Conservation (phyloP, 495 filamentous ascomycete genomes). For the Parathielavia hyrcaniae region DNA sequence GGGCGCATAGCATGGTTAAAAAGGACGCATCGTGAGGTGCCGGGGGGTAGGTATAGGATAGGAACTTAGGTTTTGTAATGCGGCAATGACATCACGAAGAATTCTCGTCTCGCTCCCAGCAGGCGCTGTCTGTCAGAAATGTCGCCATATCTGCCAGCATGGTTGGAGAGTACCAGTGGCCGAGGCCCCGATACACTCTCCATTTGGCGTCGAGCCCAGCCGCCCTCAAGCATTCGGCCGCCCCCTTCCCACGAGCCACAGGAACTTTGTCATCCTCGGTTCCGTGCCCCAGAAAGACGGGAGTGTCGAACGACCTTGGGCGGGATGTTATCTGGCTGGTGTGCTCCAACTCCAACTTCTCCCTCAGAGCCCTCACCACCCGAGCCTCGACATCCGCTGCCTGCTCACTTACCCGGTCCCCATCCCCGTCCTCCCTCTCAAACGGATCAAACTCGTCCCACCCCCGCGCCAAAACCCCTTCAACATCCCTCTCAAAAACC, state of each 20-base stretch:
- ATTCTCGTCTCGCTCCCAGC: slow-evolving; percentile 9
- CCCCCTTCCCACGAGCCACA: slow-evolving; percentile 33
- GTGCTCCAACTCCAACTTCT: slow-evolving; percentile 23
- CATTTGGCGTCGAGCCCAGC: slow-evolving; percentile 38
- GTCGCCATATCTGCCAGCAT: slow-evolving; percentile 43
- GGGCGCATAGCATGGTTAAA: slow-evolving; percentile 2
- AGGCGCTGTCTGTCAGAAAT: slow-evolving; percentile 27
- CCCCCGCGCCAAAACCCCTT: slow-evolving; percentile 25
- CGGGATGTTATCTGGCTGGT: neutral
- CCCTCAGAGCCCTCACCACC: slow-evolving; percentile 20
- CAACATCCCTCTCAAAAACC: slow-evolving; percentile 40
- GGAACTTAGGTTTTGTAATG: slow-evolving; percentile 2
- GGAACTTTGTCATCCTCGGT: slow-evolving; percentile 42
- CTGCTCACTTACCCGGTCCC: slow-evolving; percentile 18
- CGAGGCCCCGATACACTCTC: slow-evolving; percentile 43
- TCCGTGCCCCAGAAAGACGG: slow-evolving; percentile 51
- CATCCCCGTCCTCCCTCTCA: slow-evolving; percentile 21
- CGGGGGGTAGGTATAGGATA: neutral
- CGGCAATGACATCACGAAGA: slow-evolving; percentile 12
- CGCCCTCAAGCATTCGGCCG: slow-evolving; percentile 30
- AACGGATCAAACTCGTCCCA: slow-evolving; percentile 29
- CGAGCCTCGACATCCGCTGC: slow-evolving; percentile 17
- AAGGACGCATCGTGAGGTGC: neutral
- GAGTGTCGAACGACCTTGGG: slow-evolving; percentile 20
- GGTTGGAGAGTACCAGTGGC: slow-evolving; percentile 49